Base-by-base conservation (phyloP, 2,329 filamentous ascomycete genomes). In the Aspergillus ibericus region DNA sequence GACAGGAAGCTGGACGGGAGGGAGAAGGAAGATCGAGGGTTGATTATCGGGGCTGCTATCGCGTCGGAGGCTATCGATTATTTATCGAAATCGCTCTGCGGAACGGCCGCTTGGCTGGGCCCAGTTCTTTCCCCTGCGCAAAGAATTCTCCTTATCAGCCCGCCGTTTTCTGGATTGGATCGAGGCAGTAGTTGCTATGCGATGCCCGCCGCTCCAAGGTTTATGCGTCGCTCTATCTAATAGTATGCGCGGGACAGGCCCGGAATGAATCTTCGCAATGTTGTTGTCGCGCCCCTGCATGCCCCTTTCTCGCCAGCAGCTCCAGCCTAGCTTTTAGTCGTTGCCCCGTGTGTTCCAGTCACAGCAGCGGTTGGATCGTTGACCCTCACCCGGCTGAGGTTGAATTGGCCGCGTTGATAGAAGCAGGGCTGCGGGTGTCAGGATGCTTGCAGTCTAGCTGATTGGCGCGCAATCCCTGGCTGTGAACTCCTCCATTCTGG, bases 1-100 rank as follows among this genome's bases (percentile, higher is more conserved):
- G 16, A 35, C n/a, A 50, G 20, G 27, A 35, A 10, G 29, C 29
- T 32, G 38, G 34, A 27, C 35, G 29, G 38, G 47, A 49, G 49
- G 42, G 42, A 51, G 48, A 46, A 53, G 56, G 32, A 59, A 29
- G 36, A 59, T 58, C 53, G 48, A 50, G 36, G 55, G 55, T 56
- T 47, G 56, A 55, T 55, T 56, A 62, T 59, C 59, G 56, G 56
- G 35, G 15, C 53, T 60, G 57, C 49, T 60, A 62, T 63, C 61
- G 61, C 44, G 53, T 53, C 59, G 55, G 55, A 58, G 56, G 59
- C 62, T 62, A 64, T 64, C 62, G 47, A 60, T 64, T 59, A 64
- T 64, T 64, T 57, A 62, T 62, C 62, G 52, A 40, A 35, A 52
- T 58, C 18, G 38, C 38, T 42, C 53, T 47, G 56, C 29, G 53